Conservation (phyloP, 169 alveolate species). For the Plasmodium gallinaceum region DNA sequence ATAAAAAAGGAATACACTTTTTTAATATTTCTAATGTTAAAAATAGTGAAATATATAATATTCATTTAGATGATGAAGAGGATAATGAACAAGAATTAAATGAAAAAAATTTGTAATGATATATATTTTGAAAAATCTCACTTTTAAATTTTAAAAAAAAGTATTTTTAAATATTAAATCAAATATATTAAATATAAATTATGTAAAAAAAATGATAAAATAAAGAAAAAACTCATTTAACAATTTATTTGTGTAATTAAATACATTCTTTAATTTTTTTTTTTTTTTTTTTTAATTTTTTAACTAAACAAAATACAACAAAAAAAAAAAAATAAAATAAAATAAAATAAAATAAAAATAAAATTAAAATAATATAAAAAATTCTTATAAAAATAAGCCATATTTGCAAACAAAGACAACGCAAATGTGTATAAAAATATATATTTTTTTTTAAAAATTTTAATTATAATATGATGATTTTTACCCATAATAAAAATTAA, state of each 20-base stretch:
- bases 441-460: too few species aligned
- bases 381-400: too few species aligned
- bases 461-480: too few species aligned
- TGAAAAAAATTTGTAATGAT: background rate
- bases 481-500: too few species aligned
- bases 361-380: background rate
- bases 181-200: too few species aligned
- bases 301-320: conserved; percentile 1
- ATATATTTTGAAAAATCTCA: too few species aligned
- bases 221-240: background rate
- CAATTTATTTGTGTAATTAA: conserved; percentile 12
- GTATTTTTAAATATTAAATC: background rate
- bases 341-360: background rate
- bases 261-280: background rate
- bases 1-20: conserved; percentile 92
- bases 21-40: conserved; percentile 82
- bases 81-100: background rate
- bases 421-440: too few species aligned
- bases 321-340: conserved; percentile 14
- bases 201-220: too few species aligned
- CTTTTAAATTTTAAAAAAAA: background rate
- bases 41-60: conserved; percentile 16
- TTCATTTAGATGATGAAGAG: conserved; percentile 26
- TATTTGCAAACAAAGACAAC: too few species aligned
- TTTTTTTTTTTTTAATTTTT: conserved; percentile 7